Conservation (phyloP, 176 grass and related monocot species). For the Aegilops longissima region DNA sequence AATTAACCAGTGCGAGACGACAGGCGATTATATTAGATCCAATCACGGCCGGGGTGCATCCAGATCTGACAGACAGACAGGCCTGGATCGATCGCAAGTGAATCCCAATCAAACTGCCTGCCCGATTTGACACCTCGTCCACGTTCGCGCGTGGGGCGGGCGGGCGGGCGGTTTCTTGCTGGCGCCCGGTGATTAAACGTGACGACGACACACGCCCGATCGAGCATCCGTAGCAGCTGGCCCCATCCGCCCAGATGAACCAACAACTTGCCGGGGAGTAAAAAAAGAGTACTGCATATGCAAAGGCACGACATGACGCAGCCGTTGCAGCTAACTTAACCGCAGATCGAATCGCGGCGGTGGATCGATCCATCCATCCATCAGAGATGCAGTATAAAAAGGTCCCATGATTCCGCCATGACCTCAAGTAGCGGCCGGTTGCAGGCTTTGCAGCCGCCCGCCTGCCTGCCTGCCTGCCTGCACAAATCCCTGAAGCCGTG, state of each 20-base stretch:
- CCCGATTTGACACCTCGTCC: constrained; percentile 47
- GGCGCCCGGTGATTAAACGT: background rate
- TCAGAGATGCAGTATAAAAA: background rate
- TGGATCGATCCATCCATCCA: background rate
- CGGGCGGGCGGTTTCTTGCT: background rate
- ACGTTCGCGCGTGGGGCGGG: constrained; percentile 21
- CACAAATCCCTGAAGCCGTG: background rate
- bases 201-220: background rate
- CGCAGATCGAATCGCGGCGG: constrained; percentile 11
- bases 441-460: background rate
- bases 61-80: constrained; percentile 38
- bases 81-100: background rate
- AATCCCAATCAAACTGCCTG: constrained; percentile 8
- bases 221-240: background rate
- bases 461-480: background rate
- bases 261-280: background rate
- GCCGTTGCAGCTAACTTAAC: background rate
- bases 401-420: constrained; percentile 29
- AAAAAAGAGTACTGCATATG: background rate
- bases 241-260: background rate
- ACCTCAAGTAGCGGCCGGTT: background rate
- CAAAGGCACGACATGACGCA: constrained; percentile 7
- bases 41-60: constrained; percentile 12
- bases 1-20: background rate
- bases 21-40: constrained; percentile 12